Percentiles rank a stretch among this genome's conserved stretches.
Conservation (phyloP, 2,329 filamentous ascomycete species). For the Claviceps purpurea region DNA sequence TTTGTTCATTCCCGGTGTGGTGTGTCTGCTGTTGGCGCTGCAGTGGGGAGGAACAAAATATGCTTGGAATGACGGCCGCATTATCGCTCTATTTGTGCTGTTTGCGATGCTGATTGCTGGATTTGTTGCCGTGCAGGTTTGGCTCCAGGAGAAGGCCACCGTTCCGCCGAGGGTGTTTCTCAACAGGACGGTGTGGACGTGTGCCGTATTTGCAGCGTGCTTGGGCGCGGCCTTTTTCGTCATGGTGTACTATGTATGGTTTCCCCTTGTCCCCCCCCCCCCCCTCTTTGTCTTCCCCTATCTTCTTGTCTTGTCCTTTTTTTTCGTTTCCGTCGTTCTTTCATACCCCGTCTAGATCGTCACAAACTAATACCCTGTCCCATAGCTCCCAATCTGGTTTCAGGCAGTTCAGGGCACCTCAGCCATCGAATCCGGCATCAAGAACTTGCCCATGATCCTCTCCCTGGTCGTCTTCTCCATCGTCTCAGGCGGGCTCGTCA, state of each 20-base stretch:
- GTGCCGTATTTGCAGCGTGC: conserved; percentile 13
- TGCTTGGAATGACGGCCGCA: conserved; percentile 8
- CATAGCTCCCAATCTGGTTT: conserved; percentile 29
- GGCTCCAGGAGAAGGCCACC: conserved; percentile 12
- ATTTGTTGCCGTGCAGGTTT: conserved; percentile 22
- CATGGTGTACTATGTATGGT: conserved; percentile 8
- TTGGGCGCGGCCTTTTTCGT: conserved; percentile 9
- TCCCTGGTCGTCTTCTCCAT: conserved; percentile 15
- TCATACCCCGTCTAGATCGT: too few relatives aligned
- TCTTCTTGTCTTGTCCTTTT: conserved; percentile 6
- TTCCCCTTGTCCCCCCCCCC: neutral
- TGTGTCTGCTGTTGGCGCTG: conserved; percentile 36
- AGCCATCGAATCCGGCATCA: conserved; percentile 17
- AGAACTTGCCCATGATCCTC: conserved; percentile 16
- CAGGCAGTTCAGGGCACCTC: conserved; percentile 28
- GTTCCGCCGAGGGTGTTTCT: conserved; percentile 6
- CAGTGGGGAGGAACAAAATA: conserved; percentile 33
- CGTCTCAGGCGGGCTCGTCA: conserved; percentile 15
- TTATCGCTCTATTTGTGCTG: conserved; percentile 6
- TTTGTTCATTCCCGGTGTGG: conserved; percentile 22
- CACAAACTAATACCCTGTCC: conserved; percentile 9
- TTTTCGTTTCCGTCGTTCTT: conserved; percentile 11
- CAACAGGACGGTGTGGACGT: conserved; percentile 14
- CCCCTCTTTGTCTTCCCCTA: too few relatives aligned
- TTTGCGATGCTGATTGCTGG: conserved; percentile 4